Base-by-base conservation (phyloP, 169 alveolate species). In the Cryptosporidium parvum region DNA sequence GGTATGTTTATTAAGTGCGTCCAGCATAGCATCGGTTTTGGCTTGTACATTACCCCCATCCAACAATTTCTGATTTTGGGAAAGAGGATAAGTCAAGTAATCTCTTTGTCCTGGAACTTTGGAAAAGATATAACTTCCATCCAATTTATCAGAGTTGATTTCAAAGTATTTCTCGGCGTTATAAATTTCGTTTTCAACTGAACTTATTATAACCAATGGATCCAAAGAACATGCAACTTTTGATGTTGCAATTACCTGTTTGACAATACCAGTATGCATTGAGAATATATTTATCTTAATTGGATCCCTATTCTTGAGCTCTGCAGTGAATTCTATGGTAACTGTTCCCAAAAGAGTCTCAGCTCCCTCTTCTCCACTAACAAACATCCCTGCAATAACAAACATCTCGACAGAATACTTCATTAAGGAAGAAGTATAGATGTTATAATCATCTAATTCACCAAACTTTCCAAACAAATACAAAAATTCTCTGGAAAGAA, bases 321-420 rank as follows among this genome's bases (percentile, higher is more conserved):
- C 69, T 21, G 70, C 69, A 21, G 5, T 9, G 33, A 80, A 80
- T 10, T 48, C n/a, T 16, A 80, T 48, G 6, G 69, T 80, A 9
- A 80, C 35, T 18, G 51, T 44, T 9, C 89, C 89, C 35, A 80
- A 18, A 39, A 59, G 29, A 16, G 89, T 80, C 29, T 80, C 75
- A 7, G 23, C 6, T 0, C 68, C 75, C 3, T 62, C 39, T 33
- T 37, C 70, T 16, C 89, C 89, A 65, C 68, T 44, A 16, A 80
- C 68, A 1, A n/a, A 9, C 69, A 23, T 80, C 10, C 89, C 73
- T 62, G 89, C 75, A 21, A 59, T 39, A n/a, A 80, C 75, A 45
- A 31, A 44, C 75, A 80, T 80, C 45, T 80, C 75, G 26, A 80
- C 56, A 80, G 56, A 42, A 48, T 61, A 80, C 23, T 29, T 51